Evolutionary conservation across 1,139 yeast species (phyloP).

Genomic region (Pichia kudriavzevii): DNA sequence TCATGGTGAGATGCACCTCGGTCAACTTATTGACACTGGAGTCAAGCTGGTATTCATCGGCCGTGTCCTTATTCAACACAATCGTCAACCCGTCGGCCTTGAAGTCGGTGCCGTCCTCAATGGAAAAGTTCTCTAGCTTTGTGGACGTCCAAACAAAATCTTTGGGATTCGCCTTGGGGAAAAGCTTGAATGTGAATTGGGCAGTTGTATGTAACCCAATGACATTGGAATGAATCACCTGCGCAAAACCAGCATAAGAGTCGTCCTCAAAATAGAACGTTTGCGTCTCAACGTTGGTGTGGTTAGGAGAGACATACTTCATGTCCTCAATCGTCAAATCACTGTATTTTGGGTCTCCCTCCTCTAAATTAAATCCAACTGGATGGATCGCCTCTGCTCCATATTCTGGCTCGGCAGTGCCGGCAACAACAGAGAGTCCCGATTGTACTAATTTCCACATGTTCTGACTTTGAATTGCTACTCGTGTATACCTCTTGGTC

Average conservation of each 20-base stretch:
- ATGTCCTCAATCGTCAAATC: constrained; percentile 56
- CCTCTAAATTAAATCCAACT: constrained; percentile 43
- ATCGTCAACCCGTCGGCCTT: constrained; percentile 65
- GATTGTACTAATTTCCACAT: constrained; percentile 30
- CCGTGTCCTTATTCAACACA: constrained; percentile 46
- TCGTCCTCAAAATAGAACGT: constrained; percentile 72
- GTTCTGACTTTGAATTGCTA: not conserved
- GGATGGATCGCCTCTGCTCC: constrained; percentile 89
- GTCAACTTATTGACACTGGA: constrained; percentile 65
- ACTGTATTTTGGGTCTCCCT: constrained; percentile 44
- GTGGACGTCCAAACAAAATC: constrained; percentile 82
- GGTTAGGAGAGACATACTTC: constrained; percentile 64
- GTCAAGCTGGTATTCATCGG: constrained; percentile 46
- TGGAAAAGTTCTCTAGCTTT: constrained; percentile 64
- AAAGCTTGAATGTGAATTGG: constrained; percentile 84
- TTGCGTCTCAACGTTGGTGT: constrained; percentile 91
- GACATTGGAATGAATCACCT: constrained; percentile 86
- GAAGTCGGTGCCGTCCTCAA: constrained; percentile 71
- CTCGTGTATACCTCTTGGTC: too few relatives aligned
- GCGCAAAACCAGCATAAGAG: constrained; percentile 80
- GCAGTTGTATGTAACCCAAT: constrained; percentile 89
- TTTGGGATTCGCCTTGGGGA: constrained; percentile 43
- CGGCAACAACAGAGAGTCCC: constrained; percentile 85
- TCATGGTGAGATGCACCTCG: constrained; percentile 61
- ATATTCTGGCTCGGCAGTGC: constrained; percentile 94